These are phyloP conservation scores for Aspergillus baeticus DNA, from an alignment of 495 filamentous ascomycete genomes.

Conservation along the genomic window DNA sequence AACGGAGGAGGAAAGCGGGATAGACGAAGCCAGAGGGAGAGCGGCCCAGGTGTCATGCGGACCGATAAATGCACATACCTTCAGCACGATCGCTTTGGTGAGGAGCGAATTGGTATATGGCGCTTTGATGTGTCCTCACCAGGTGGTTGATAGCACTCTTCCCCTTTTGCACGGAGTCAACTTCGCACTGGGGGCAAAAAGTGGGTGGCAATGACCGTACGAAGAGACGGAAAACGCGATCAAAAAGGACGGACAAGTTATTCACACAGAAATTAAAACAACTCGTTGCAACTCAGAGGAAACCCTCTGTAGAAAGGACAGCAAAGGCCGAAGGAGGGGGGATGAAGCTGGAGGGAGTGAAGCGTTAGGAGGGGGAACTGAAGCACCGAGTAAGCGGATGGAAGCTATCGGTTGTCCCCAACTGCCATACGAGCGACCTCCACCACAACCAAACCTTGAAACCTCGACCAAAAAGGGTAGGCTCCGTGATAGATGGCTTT, in stretches of 20 bases:
- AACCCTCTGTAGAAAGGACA: constrained; percentile 9
- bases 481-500: not conserved
- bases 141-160: constrained; percentile 6
- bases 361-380: constrained; percentile 28
- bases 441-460: constrained; percentile 10
- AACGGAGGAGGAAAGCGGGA: constrained; percentile 21
- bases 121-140: constrained; percentile 2
- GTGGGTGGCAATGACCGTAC: constrained; percentile 11
- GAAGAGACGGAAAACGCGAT: not conserved
- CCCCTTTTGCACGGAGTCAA: constrained; percentile 13
- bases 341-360: constrained; percentile 28
- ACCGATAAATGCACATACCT: constrained; percentile 3
- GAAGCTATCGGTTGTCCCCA: constrained; percentile 27
- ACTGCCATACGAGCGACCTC: constrained; percentile 24
- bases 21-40: not conserved
- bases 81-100: constrained; percentile 1
- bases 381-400: constrained; percentile 37
- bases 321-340: constrained; percentile 23
- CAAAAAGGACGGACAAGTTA: constrained; percentile 9
- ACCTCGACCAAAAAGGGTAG: constrained; percentile 10
- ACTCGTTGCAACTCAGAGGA: not conserved
- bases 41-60: not conserved
- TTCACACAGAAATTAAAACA: constrained; percentile 11
- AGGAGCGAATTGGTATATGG: constrained; percentile 6
- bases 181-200: constrained; percentile 5